These are phyloP conservation scores for Saturnispora saitoi DNA, from an alignment of 805 yeast genomes.

Conservation along the genomic window DNA sequence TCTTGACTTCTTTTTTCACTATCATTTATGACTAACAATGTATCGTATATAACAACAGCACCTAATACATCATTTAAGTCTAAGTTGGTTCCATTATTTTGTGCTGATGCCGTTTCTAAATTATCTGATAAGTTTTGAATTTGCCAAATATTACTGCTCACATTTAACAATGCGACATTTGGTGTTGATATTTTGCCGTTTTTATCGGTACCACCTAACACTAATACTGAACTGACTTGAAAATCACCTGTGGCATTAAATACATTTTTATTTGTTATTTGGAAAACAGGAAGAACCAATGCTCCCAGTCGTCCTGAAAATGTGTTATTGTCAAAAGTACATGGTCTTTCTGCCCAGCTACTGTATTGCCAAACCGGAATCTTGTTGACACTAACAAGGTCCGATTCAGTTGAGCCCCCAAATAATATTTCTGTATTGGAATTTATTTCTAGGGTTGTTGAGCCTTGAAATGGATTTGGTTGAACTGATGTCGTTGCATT, in stretches of 20 bases:
- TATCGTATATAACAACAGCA: slow-evolving; percentile 44
- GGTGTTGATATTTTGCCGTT: slow-evolving; percentile 34
- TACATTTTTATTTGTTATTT: slow-evolving; percentile 18
- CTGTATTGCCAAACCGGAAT: slow-evolving; percentile 63
- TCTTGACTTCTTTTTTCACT: slow-evolving; percentile 10
- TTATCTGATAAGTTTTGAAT: slow-evolving; percentile 30
- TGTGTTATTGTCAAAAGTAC: slow-evolving; percentile 24
- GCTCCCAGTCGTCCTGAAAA: slow-evolving; percentile 49
- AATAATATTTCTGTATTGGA: slow-evolving; percentile 44
- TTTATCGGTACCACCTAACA: slow-evolving; percentile 52
- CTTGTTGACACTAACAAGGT: slow-evolving; percentile 70
- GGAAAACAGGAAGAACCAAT: slow-evolving; percentile 47
- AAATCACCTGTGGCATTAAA: slow-evolving; percentile 26
- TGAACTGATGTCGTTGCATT: slow-evolving; percentile 41
- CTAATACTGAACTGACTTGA: slow-evolving; percentile 34
- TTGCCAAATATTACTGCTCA: slow-evolving; percentile 35
- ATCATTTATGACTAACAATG: slow-evolving; percentile 36
- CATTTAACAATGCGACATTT: slow-evolving; percentile 31
- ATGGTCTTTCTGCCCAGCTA: slow-evolving; percentile 55
- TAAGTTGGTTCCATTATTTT: slow-evolving; percentile 21
- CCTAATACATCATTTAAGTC: slow-evolving; percentile 31
- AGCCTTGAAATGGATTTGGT: slow-evolving; percentile 50
- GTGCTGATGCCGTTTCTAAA: slow-evolving; percentile 19
- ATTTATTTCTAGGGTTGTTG: slow-evolving; percentile 35
- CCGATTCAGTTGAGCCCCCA: slow-evolving; percentile 55